Evolutionary conservation across 2,329 filamentous ascomycete species (phyloP), one percentile per base, ranked within the genome.

Genomic region (Penicillium sp.): DNA sequence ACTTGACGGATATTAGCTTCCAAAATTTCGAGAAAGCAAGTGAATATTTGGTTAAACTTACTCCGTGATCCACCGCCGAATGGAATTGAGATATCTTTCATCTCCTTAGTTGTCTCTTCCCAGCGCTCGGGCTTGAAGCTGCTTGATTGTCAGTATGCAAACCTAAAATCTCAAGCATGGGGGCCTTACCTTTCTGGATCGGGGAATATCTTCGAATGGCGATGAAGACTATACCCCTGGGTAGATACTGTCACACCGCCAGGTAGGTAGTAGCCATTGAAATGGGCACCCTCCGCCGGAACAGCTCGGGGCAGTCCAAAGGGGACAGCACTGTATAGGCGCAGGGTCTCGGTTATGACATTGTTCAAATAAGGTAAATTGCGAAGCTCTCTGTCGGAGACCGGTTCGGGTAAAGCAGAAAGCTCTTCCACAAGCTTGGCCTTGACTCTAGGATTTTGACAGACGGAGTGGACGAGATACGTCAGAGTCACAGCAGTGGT

Each of bases 41-140:
- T 12, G 3, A 12, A 7, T 12, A 2, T 27, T 27, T 27, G 26
- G n/a, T 7, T 18, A 18, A 2, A 59, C 66, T 55, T 51, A 68
- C 66, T 86, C 20, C 86, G 75, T 0, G 86, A 84, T 0, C 87
- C 87, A 15, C 82, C 86, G 1, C 86, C 84, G 65, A 90, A 90
- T 0, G 86, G 85, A 75, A 85, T 84, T 57, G 86, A 88, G 13
- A 82, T 81, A 2, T 80, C 76, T 46, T 81, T 79, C 63, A 80
- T 76, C 32, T 74, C 73, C 32, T 62, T 61, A 0, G 56, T 68
- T 0, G 59, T 55, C 0, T 24, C 34, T 8, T 52, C 57, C 66
- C 67, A 69, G n/a, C 66, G 55, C 13, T 59, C 56, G 1, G 66
- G 67, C 1, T 61, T 41, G 30, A 68, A 69, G 1, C 54, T 61